A percentile compares a stretch with the other conserved stretches of the same genome.
Conservation (phyloP, 768 basidiomycete genomes). For the Boletus bicolor region DNA sequence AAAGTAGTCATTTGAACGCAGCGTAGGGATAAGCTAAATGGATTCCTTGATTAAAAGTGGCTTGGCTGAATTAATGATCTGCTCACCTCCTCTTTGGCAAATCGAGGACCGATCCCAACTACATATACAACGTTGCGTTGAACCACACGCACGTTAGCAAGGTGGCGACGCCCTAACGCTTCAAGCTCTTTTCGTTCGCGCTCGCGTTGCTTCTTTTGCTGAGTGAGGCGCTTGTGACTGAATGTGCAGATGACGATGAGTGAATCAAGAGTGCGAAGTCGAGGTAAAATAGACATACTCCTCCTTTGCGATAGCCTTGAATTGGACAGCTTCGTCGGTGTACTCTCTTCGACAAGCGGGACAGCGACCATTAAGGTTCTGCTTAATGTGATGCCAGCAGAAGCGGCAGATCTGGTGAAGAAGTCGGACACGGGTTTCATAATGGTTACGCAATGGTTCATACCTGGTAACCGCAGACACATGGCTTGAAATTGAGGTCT, state of each 20-base stretch:
- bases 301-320: conserved; percentile 91
- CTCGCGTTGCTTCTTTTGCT: conserved; percentile 93
- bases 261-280: conserved; percentile 2
- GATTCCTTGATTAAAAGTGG: not conserved
- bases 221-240: conserved; percentile 92
- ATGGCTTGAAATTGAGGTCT: conserved; percentile 99
- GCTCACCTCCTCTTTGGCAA: conserved; percentile 93
- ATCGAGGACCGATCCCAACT: conserved; percentile 89
- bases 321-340: conserved; percentile 89
- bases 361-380: conserved; percentile 93
- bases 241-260: conserved; percentile 12
- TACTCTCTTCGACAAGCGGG: conserved; percentile 94
- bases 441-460: conserved; percentile 13
- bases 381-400: conserved; percentile 98
- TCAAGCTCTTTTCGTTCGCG: conserved; percentile 96
- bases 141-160: conserved; percentile 93
- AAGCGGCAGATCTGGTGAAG: conserved; percentile 89
- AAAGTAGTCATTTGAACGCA: conserved; percentile 95
- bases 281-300: conserved; percentile 62
- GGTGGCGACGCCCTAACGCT: conserved; percentile 73
- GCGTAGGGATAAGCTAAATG: conserved; percentile 77
- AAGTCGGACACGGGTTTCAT: conserved; percentile 15
- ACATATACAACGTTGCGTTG: conserved; percentile 96
- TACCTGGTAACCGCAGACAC: conserved; percentile 98
- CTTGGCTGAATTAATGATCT: not conserved